Conservation (phyloP, 129 eudicot species). For the Chrysanthemum makinoi region DNA sequence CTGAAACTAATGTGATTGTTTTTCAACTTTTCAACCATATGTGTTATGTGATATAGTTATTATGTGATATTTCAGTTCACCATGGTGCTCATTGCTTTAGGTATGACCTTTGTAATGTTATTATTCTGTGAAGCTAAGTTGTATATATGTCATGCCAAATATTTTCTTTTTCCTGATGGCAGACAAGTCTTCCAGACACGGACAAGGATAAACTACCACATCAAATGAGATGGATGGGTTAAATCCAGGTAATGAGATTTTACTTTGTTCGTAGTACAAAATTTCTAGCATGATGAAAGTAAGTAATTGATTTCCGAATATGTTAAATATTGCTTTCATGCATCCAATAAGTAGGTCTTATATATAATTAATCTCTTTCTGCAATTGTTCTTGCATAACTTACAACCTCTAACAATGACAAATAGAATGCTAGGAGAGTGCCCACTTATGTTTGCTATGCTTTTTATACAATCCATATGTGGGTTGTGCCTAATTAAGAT, state of each 20-base stretch:
- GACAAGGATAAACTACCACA: conserved; percentile 62
- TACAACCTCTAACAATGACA: background rate
- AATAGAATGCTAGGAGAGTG: background rate
- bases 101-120: no score
- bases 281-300: background rate
- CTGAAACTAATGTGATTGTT: no score
- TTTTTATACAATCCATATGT: no score
- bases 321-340: background rate
- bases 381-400: background rate
- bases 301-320: background rate
- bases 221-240: conserved; percentile 83
- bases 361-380: no score
- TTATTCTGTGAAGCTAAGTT: no score
- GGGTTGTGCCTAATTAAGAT: no score
- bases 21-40: no score
- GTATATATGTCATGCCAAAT: conserved; percentile 12
- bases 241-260: conserved; percentile 63
- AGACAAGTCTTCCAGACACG: conserved; percentile 57
- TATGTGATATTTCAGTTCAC: no score
- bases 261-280: conserved; percentile 4
- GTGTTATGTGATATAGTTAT: no score
- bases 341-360: background rate
- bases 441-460: no score
- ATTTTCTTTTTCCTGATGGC: conserved; percentile 2
- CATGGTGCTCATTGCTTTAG: no score